Conservation (phyloP, 2,329 filamentous ascomycete species). For the Trichoderma harzianum region DNA sequence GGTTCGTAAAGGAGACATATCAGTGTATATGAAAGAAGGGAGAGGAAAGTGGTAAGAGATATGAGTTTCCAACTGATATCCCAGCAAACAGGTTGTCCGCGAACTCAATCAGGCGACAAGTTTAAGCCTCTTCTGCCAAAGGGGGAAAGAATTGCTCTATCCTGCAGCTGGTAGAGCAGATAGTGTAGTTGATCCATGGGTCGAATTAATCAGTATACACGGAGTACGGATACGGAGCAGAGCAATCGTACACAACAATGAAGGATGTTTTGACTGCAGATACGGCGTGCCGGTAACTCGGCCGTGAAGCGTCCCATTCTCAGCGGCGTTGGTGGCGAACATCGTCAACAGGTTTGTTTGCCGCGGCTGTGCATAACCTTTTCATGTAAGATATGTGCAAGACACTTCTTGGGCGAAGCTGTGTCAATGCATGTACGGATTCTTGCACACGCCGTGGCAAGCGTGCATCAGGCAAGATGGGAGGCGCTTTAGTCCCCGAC, state of each 20-base stretch:
- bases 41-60: not conserved
- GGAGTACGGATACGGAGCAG: not conserved
- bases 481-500: slow-evolving; percentile 22
- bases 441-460: slow-evolving; percentile 17
- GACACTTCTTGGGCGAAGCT: not conserved
- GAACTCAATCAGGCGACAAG: not conserved
- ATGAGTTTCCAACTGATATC: not conserved
- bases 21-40: not conserved
- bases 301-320: not conserved
- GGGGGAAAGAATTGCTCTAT: not conserved
- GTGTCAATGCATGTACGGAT: slow-evolving; percentile 15
- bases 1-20: not conserved
- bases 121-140: not conserved
- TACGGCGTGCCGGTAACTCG: not conserved
- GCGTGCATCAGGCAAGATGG: slow-evolving; percentile 20
- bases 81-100: not conserved
- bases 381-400: slow-evolving; percentile 12
- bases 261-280: not conserved
- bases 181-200: not conserved
- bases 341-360: not conserved
- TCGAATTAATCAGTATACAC: not conserved
- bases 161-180: not conserved
- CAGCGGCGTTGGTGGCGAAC: not conserved
- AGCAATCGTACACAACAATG: not conserved
- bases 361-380: slow-evolving; percentile 3